Conservation (phyloP, 768 basidiomycete genomes). For the Termitomyces sp. region DNA sequence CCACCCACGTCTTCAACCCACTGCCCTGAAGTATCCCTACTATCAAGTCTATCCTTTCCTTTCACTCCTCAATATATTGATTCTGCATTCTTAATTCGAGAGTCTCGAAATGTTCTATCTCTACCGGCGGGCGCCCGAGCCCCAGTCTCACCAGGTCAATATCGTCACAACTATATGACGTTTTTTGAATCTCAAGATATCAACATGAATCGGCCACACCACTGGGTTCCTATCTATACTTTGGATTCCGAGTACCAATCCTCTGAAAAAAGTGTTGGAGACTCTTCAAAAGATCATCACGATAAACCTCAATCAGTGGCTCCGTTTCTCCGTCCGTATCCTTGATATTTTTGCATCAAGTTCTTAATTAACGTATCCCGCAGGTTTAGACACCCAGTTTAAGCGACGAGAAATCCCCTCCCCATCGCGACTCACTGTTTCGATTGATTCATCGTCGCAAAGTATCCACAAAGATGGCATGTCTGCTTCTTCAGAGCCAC, state of each 20-base stretch:
- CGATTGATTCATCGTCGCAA: neutral
- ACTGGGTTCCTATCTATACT: neutral
- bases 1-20: neutral
- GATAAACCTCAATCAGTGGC: neutral
- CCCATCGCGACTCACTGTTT: neutral
- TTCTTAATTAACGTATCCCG: neutral
- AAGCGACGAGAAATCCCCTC: neutral
- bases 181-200: neutral
- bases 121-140: neutral
- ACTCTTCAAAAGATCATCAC: neutral
- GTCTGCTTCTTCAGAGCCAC: neutral
- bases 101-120: neutral
- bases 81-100: neutral
- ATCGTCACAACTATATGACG: neutral
- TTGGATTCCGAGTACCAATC: neutral
- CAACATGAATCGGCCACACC: neutral
- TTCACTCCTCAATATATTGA: neutral
- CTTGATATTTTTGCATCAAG: neutral
- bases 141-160: neutral
- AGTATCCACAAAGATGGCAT: neutral
- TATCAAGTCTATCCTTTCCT: neutral
- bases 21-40: neutral
- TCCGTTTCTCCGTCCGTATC: neutral
- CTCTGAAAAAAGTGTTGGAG: neutral
- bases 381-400: neutral